Percentiles rank a stretch among this genome's conserved stretches.
These are phyloP conservation scores for Lizonia empirigonia DNA, from an alignment of 2,329 filamentous ascomycete genomes.

Conservation along the genomic window DNA sequence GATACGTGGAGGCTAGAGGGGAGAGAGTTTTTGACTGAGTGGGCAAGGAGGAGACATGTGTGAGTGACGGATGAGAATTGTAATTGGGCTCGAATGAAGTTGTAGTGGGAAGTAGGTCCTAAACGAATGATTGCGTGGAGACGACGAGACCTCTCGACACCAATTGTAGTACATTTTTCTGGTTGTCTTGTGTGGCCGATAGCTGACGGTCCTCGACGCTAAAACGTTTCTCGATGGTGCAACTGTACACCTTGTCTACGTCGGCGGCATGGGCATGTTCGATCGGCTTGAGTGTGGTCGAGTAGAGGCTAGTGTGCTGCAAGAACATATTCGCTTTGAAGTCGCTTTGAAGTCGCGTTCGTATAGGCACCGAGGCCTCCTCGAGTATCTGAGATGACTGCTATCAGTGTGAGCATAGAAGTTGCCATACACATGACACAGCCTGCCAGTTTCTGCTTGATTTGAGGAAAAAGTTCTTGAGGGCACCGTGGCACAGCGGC, in stretches of 20 bases:
- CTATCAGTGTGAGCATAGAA: neutral
- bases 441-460: neutral
- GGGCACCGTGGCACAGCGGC: conserved; percentile 19
- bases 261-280: neutral
- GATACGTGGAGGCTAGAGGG: conserved; percentile 54
- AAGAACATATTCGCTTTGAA: neutral
- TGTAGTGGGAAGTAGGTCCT: neutral
- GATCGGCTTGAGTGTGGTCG: neutral
- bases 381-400: neutral
- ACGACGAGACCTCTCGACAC: neutral
- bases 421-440: neutral
- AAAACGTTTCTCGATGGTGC: neutral
- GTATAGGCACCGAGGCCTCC: too few species aligned
- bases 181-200: neutral
- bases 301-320: neutral
- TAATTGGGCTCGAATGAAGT: too few species aligned
- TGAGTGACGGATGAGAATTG: conserved; percentile 10
- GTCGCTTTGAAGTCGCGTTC: neutral
- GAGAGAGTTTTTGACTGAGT: conserved; percentile 47
- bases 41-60: conserved; percentile 48
- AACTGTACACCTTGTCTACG: neutral
- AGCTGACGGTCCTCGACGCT: neutral
- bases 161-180: neutral
- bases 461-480: conserved; percentile 2
- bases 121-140: neutral